Conservation (phyloP, 78 protist species). For the Chrysochromulina parva region DNA sequence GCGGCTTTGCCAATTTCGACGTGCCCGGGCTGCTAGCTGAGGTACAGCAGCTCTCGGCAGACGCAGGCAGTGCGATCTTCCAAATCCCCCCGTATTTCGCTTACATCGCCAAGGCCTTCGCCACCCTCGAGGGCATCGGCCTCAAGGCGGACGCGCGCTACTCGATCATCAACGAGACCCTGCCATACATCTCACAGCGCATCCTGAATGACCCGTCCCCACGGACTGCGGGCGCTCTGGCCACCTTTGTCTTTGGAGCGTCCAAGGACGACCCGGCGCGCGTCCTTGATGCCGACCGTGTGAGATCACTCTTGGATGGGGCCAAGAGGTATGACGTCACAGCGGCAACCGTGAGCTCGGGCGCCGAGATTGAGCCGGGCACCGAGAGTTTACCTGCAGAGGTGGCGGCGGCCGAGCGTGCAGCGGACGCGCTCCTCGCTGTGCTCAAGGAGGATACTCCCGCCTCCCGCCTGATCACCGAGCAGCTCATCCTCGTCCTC, state of each 20-base stretch:
- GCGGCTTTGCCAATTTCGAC: conserved; percentile 40
- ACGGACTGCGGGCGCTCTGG: conserved; percentile 4
- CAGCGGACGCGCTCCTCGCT: conserved; percentile 15
- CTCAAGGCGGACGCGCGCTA: neutral
- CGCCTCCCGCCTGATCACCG: neutral
- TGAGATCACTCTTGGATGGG: conserved; percentile 22
- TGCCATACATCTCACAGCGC: conserved; percentile 3
- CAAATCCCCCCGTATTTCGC: conserved; percentile 45
- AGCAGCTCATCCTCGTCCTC: neutral
- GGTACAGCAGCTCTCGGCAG: conserved; percentile 31
- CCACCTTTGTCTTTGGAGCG: neutral
- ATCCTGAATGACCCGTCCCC: conserved; percentile 9
- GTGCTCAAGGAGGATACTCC: neutral
- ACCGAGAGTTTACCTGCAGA: no score
- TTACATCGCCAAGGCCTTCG: conserved; percentile 36
- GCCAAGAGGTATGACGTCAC: neutral
- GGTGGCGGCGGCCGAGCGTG: neutral
- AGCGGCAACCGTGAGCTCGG: no score
- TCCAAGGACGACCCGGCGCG: neutral
- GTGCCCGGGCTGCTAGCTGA: neutral
- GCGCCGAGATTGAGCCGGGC: no score
- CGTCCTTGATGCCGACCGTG: conserved; percentile 1
- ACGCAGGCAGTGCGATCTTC: neutral
- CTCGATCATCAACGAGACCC: neutral
- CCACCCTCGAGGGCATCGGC: conserved; percentile 36